These are phyloP conservation scores for Neurospora sp. DNA, from an alignment of 495 filamentous ascomycete species.

Conservation along the genomic window DNA sequence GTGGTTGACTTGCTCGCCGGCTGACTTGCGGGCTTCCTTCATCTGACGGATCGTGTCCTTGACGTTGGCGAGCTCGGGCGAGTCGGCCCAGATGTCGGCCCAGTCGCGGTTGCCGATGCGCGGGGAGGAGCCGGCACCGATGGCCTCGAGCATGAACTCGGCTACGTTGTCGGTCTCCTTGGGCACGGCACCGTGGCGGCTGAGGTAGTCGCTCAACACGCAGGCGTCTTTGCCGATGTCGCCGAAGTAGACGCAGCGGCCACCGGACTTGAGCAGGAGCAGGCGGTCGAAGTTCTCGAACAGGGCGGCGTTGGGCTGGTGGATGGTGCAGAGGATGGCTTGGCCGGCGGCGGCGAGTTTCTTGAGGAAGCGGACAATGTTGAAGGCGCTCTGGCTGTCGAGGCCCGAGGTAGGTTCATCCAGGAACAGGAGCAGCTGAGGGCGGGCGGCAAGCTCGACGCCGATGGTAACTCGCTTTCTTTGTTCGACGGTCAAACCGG, in stretches of 20 bases:
- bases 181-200: slow-evolving; percentile 44
- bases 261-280: slow-evolving; percentile 56
- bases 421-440: slow-evolving; percentile 74
- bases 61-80: slow-evolving; percentile 54
- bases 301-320: slow-evolving; percentile 77
- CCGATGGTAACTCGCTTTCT: slow-evolving; percentile 86
- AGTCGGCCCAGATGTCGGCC: slow-evolving; percentile 68
- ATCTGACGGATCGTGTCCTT: slow-evolving; percentile 59
- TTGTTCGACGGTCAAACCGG: slow-evolving; percentile 83
- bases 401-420: slow-evolving; percentile 88
- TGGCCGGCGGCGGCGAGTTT: slow-evolving; percentile 78
- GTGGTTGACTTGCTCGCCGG: slow-evolving; percentile 29
- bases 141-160: slow-evolving; percentile 81
- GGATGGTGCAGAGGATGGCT: slow-evolving; percentile 86
- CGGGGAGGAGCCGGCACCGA: slow-evolving; percentile 67
- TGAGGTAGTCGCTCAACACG: slow-evolving; percentile 36
- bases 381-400: slow-evolving; percentile 77
- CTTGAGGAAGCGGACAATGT: slow-evolving; percentile 78
- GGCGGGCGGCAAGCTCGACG: slow-evolving; percentile 78
- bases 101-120: slow-evolving; percentile 67
- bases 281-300: slow-evolving; percentile 74
- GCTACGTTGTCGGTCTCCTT: slow-evolving; percentile 60
- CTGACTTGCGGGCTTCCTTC: slow-evolving; percentile 46
- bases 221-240: slow-evolving; percentile 40
- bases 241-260: slow-evolving; percentile 68